Base-by-base conservation (phyloP, 768 basidiomycete genomes). In the Clitopilus passeckerianus region DNA sequence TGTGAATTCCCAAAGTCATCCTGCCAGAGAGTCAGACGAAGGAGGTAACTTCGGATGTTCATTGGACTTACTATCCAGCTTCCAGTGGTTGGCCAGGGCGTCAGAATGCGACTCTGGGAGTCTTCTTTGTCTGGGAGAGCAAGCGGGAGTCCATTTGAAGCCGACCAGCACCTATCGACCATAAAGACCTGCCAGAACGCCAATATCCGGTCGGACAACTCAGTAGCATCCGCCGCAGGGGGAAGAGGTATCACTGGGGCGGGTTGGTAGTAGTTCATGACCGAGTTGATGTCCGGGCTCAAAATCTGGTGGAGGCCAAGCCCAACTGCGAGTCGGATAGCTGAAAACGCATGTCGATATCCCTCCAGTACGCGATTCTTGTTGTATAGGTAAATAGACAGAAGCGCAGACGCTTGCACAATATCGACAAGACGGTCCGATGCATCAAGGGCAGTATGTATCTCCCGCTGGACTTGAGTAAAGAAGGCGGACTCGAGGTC, bases 171-270 rank as follows among this genome's bases (percentile, higher is more conserved):
- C 24, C 84, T 76, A 63, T 86, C 85, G n/a, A 86, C 76, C 68
- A 79, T 78, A 64, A 83, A 86, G 18, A 84, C 76, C 68, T 85
- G 82, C 85, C 85, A 86, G 67, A 86, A 85, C 7, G 80, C 76
- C 5, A 78, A 71, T 20, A 84, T 73, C 30, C 80, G 74, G 60
- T 86, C 81, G 33, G 72, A 67, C 56, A 79, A 69, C 63, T 82
- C 80, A 30, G 68, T 66, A 22, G 70, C 66, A 65, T 82, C 77
- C 16, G 67, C 66, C 1, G 79, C 74, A 4, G 73, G 69, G 23
- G 69, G 53, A n/a, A 72, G 64, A 2, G 72, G 66, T 24, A 70
- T 72, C 15, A 70, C 66, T 12, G 70, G 56, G n/a, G 52, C 7
- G 30, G 63, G 63, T n/a, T 56, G 60, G 7, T 63, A 37, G 58